Base-by-base conservation (phyloP, 1,139 yeast species). In the Pneumocystis sp. region DNA sequence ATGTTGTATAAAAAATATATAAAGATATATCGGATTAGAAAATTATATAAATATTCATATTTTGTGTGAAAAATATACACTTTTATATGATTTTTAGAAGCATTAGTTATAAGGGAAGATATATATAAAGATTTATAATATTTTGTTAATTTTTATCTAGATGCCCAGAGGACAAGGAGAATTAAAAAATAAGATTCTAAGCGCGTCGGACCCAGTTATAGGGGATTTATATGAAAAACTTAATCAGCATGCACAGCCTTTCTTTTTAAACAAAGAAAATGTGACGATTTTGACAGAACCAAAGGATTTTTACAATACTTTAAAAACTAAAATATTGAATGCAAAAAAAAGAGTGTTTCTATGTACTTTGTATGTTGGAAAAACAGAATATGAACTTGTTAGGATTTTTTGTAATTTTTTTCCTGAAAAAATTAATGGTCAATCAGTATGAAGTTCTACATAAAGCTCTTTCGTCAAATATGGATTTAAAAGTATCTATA, bases 321-420 rank as follows among this genome's bases (percentile, higher is more conserved):
- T 93, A 66, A 68, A 74, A 65, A 21, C 68, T 15, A 73, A 75
- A 62, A 78, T 77, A 8, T 65, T 71, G 0, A 84, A 90, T 1
- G 81, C 81, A 0, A 67, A 85, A 66, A 69, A 75, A 6, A 79
- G 96, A 61, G 80, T 93, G 19, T 93, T 89, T 72, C 79, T 93
- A 63, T 87, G 96, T 6, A 86, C 96, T 2, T 79, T 93, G 63
- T 95, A 95, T 73, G 80, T 93, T 64, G 99, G 99, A 2, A 87
- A 85, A 70, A 74, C 84, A 1, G 96, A 93, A 74, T 77, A 81
- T 63, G 97, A 91, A 68, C 80, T 93, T 56, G 71, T 77, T 29
- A 45, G 61, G n/a, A 5, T 21, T 45, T 44, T 57, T 40, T 12
- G 56, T 44, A 31, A 31, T 10, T 39, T 29, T 50, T 39, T 61